Conservation (phyloP, 352 stramenopile genomes). For the Lagenidium sp. region DNA sequence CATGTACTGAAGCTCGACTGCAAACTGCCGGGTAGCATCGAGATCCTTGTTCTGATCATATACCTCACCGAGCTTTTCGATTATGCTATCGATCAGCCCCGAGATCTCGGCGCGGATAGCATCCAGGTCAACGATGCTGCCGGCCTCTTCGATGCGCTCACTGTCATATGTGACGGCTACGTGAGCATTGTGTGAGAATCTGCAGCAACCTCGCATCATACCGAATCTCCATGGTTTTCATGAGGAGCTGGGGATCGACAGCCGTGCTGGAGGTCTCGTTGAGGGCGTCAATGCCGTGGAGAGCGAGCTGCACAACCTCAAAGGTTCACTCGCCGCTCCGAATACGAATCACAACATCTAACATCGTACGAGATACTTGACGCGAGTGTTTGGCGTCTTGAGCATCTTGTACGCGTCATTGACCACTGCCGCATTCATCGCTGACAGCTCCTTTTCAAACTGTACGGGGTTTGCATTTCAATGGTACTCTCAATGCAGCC, state of each 20-base stretch:
- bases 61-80: conserved; percentile 59
- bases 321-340: not conserved
- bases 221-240: conserved; percentile 85
- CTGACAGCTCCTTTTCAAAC: conserved; percentile 76
- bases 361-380: conserved; percentile 67
- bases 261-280: conserved; percentile 63
- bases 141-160: conserved; percentile 63
- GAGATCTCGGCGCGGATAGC: conserved; percentile 52
- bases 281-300: conserved; percentile 79
- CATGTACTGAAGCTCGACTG: conserved; percentile 82
- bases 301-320: conserved; percentile 28
- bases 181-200: too few species aligned
- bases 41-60: conserved; percentile 73
- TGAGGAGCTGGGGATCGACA: conserved; percentile 65
- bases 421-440: conserved; percentile 67
- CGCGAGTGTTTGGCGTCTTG: conserved; percentile 76
- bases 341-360: conserved; percentile 1
- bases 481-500: not conserved
- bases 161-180: conserved; percentile 24
- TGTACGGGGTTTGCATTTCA: conserved; percentile 5
- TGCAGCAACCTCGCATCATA: not conserved
- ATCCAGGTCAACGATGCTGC: conserved; percentile 34
- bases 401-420: conserved; percentile 86
- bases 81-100: conserved; percentile 59
- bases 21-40: conserved; percentile 57